Percentiles rank a stretch among this genome's conserved stretches.
These are phyloP conservation scores for Magnaporthales sp. DNA, from an alignment of 2,329 filamentous ascomycete species.

Conservation along the genomic window DNA sequence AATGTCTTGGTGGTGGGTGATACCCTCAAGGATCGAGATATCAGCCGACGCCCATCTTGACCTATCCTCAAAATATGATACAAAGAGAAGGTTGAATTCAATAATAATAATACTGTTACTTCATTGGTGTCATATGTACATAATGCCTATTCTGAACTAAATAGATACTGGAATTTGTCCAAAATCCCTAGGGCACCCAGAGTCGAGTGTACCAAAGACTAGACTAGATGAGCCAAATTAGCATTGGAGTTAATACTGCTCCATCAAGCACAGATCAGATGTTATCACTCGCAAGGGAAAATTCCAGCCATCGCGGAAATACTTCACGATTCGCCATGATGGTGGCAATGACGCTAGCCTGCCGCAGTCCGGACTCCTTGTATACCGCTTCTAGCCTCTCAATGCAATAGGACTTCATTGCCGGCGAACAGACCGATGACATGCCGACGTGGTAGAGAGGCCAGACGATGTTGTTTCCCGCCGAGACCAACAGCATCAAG, in stretches of 20 bases:
- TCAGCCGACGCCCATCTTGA: not conserved
- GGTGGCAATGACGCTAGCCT: conserved; percentile 33
- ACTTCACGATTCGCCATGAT: conserved; percentile 29
- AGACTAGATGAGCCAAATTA: not conserved
- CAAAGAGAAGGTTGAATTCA: not conserved
- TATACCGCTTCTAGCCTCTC: conserved; percentile 34
- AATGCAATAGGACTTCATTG: conserved; percentile 33
- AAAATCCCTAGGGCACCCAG: too few relatives aligned
- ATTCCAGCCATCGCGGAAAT: conserved; percentile 10
- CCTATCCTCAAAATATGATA: too few relatives aligned
- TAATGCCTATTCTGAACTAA: too few relatives aligned
- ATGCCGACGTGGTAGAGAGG: conserved; percentile 40
- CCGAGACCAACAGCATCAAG: conserved; percentile 39
- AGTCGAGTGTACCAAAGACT: too few relatives aligned
- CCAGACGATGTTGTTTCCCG: conserved; percentile 40
- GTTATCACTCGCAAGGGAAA: not conserved
- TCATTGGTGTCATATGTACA: too few relatives aligned
- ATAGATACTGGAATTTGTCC: too few relatives aligned
- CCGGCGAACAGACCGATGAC: conserved; percentile 32
- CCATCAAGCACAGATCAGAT: not conserved
- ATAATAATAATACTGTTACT: too few relatives aligned
- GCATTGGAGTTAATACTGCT: not conserved
- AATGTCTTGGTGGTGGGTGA: too few relatives aligned
- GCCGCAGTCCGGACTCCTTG: conserved; percentile 34
- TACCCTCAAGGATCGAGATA: not conserved